Conservation (phyloP, 164 flowering plant genomes). For the Nelumbo lutea region DNA sequence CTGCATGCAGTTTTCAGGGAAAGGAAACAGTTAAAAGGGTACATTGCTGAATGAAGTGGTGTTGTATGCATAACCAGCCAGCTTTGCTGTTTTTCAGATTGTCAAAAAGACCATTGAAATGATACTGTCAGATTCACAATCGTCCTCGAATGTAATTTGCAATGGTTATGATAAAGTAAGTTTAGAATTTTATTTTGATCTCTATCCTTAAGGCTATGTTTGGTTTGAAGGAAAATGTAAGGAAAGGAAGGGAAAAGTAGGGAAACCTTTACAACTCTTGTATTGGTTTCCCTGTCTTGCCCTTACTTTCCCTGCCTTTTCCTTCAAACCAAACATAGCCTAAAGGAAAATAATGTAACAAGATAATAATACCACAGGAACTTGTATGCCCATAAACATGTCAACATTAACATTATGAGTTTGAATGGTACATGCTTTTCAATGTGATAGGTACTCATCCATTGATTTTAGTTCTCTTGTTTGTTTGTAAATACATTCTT, state of each 20-base stretch:
- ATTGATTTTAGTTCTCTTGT: neutral
- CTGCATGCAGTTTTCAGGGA: neutral
- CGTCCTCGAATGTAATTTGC: constrained; percentile 43
- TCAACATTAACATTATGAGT: too few species aligned
- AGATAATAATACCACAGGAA: too few species aligned
- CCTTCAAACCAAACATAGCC: too few species aligned
- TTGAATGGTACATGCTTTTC: too few species aligned
- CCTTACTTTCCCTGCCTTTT: too few species aligned
- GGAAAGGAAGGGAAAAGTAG: too few species aligned
- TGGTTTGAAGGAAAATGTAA: too few species aligned
- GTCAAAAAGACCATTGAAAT: constrained; percentile 45
- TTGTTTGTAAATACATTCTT: too few species aligned
- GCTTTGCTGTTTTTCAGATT: constrained; percentile 36
- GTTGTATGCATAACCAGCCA: neutral
- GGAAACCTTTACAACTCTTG: too few species aligned
- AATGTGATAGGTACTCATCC: too few species aligned
- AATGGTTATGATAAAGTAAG: constrained; percentile 51
- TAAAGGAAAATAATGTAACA: too few species aligned
- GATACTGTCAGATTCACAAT: constrained; percentile 19
- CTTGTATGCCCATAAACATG: too few species aligned
- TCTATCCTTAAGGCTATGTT: neutral
- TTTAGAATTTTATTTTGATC: neutral
- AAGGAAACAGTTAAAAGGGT: neutral
- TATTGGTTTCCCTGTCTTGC: neutral
- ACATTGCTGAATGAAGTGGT: neutral